Evolutionary conservation across 345 rosid species (phyloP).

Genomic region (Linum tenue): DNA sequence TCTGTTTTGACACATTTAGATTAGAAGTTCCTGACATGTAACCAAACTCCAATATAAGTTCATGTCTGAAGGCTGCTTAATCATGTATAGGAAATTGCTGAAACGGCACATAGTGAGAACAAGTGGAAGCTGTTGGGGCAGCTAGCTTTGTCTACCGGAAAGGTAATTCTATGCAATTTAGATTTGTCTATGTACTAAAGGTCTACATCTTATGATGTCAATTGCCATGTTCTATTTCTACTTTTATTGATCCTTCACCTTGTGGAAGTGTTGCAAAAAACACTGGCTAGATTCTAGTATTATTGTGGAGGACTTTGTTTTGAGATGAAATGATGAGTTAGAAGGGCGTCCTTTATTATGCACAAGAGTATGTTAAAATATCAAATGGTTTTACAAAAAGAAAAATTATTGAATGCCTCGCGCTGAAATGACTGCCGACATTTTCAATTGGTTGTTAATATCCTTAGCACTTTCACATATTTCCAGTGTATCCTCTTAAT

Average conservation of each 20-base stretch:
- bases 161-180: conserved; percentile 33
- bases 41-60: background rate
- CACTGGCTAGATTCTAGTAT: too few relatives aligned
- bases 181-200: background rate
- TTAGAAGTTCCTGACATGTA: background rate
- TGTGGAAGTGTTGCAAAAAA: background rate
- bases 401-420: too few relatives aligned
- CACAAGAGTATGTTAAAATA: too few relatives aligned
- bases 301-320: too few relatives aligned
- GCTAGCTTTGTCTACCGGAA: conserved; percentile 90
- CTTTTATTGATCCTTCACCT: background rate
- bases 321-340: too few relatives aligned
- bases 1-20: background rate
- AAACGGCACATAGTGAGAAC: conserved; percentile 68
- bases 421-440: too few relatives aligned
- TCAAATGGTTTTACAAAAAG: too few relatives aligned
- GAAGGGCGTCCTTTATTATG: too few relatives aligned
- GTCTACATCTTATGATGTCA: too few relatives aligned
- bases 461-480: too few relatives aligned
- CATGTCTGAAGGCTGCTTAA: background rate
- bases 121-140: conserved; percentile 99
- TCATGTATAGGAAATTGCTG: conserved; percentile 66
- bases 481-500: too few relatives aligned
- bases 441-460: too few relatives aligned
- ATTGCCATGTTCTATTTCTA: background rate